These are phyloP conservation scores for Sordariomycetes sp. DNA, from an alignment of 2,329 filamentous ascomycete genomes.

Conservation along the genomic window DNA sequence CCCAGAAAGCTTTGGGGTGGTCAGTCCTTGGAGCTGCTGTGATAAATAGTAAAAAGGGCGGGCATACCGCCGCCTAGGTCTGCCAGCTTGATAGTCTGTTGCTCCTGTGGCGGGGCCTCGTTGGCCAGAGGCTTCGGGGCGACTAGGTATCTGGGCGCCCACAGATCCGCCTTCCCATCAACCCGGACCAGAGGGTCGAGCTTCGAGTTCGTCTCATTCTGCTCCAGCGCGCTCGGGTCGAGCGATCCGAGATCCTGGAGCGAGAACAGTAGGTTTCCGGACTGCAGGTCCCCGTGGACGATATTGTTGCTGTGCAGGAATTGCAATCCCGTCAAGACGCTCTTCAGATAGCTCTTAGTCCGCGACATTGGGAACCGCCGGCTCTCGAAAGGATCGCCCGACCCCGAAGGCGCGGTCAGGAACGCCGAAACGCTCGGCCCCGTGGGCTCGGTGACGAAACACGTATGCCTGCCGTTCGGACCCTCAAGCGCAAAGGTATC, in stretches of 20 bases:
- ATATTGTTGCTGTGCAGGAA: slow-evolving; percentile 6
- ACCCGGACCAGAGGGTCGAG: background rate
- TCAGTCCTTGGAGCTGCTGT: too few species aligned
- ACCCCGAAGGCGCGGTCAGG: slow-evolving; percentile 9
- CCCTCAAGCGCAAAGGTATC: background rate
- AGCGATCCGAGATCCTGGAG: background rate
- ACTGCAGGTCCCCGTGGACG: slow-evolving; percentile 6
- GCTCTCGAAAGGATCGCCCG: background rate
- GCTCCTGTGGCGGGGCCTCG: background rate
- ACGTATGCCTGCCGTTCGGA: background rate
- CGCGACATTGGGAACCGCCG: background rate
- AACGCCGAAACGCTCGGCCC: background rate
- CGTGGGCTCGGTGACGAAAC: background rate
- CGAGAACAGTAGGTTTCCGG: slow-evolving; percentile 6
- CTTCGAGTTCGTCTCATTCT: too few species aligned
- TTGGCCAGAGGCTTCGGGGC: background rate
- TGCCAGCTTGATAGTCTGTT: background rate
- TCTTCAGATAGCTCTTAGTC: background rate
- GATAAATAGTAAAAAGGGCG: background rate
- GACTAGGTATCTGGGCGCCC: slow-evolving; percentile 5
- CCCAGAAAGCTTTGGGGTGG: background rate
- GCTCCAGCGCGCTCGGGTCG: background rate
- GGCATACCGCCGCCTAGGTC: slow-evolving; percentile 6
- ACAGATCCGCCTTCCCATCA: slow-evolving; percentile 3
- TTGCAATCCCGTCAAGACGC: slow-evolving; percentile 2